phyloP scores from a whole-genome alignment of 2,329 filamentous ascomycete genomes.

The Xylaria multiplex region DNA sequence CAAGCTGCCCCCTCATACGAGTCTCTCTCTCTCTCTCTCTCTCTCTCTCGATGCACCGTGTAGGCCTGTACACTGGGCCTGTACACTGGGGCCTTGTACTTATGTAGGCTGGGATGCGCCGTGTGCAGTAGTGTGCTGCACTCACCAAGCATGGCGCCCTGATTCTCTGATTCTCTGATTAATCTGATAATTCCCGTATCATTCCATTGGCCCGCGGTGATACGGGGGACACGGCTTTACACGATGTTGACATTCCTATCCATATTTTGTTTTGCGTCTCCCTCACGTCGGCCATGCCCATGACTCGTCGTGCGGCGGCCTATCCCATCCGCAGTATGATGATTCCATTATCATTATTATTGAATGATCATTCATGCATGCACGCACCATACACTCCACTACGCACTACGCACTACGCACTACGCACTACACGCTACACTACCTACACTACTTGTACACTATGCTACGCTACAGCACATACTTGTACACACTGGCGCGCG shows the following conservation, averaged over 20 bases:
- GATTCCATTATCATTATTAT: neutral
- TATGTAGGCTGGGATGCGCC: conserved; percentile 20
- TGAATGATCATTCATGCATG: no score
- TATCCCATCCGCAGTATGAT: neutral
- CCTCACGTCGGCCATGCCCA: conserved; percentile 20
- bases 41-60: conserved; percentile 2
- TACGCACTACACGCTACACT: neutral
- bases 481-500: neutral
- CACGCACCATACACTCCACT: no score
- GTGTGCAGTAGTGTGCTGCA: conserved; percentile 33
- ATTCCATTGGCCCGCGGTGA: conserved; percentile 25
- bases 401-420: no score
- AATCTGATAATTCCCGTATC: conserved; percentile 1
- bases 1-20: conserved; percentile 10
- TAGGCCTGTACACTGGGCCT: conserved; percentile 6
- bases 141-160: conserved; percentile 24
- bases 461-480: neutral
- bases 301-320: conserved; percentile 30
- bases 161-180: conserved; percentile 14
- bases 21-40: neutral
- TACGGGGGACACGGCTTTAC: conserved; percentile 16
- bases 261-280: conserved; percentile 14
- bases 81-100: no score
- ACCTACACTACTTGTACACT: no score
- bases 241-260: conserved; percentile 25